These are phyloP conservation scores for Arabidopsis lyrata DNA, from an alignment of 441 rosid species.

Conservation along the genomic window DNA sequence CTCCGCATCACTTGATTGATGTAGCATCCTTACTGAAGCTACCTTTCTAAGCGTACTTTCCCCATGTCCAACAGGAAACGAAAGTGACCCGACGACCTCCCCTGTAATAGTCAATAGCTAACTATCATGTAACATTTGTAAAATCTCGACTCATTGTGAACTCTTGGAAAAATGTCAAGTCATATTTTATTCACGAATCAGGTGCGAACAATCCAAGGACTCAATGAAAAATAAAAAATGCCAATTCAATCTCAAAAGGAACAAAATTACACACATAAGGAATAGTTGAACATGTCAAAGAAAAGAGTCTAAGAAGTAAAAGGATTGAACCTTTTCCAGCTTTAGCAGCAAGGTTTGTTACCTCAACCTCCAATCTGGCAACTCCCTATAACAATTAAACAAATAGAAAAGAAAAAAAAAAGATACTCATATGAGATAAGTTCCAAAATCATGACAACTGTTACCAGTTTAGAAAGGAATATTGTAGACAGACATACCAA, in stretches of 20 bases:
- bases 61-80: constrained; percentile 87
- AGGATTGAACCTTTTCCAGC: constrained; percentile 94
- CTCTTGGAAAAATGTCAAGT: constrained; percentile 23
- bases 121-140: constrained; percentile 33
- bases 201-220: constrained; percentile 26
- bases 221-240: constrained; percentile 12
- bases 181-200: constrained; percentile 6
- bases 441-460: constrained; percentile 19
- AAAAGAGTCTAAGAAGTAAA: constrained; percentile 27
- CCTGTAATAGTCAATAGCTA: constrained; percentile 60
- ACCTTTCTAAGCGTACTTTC: constrained; percentile 71
- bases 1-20: constrained; percentile 65
- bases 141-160: constrained; percentile 23
- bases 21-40: constrained; percentile 79
- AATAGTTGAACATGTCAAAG: constrained; percentile 20
- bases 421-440: constrained; percentile 22
- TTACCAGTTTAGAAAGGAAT: constrained; percentile 20
- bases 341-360: constrained; percentile 97
- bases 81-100: constrained; percentile 93
- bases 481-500: constrained; percentile 12
- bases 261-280: constrained; percentile 9
- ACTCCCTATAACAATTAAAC: constrained; percentile 58
- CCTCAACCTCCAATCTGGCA: constrained; percentile 97
- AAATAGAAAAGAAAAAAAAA: constrained; percentile 10
- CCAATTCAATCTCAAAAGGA: constrained; percentile 23